Base-by-base conservation (phyloP, 352 stramenopile species). In the Thraustotheca clavata region DNA sequence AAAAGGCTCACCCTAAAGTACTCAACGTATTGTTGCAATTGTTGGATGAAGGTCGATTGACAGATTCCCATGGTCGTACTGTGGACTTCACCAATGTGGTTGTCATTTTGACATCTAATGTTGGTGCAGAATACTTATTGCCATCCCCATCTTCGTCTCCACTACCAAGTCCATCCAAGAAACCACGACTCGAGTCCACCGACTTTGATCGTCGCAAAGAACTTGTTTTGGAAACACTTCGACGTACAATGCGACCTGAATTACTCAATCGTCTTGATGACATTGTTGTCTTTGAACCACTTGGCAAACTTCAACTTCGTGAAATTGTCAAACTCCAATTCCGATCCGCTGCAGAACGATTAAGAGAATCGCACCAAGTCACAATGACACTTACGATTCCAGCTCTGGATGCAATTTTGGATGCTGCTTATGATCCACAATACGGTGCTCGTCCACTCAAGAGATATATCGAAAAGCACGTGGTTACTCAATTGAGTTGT, bases 31-130 rank as follows among this genome's bases (percentile, higher is more conserved):
- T 99, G 39, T 72, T 99, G 7, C 96, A 99, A 76, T 73, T 99
- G 8, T 75, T 99, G 2, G 96, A 99, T 69, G 96, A 99, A 72
- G 97, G 97, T 16, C 88, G 96, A 5, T 69, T 99, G 40, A 99
- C 96, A 5, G 97, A 99, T 71, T 92, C 79, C 31, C 89, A 97
- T 68, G 96, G 95, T 52, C 75, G 91, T 22, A 98, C 91, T n/a
- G 90, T 99, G 4, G 94, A 98, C 62, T 99, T 99, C 68, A 87
- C 81, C 0, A 99, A 99, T 70, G 94, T 94, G 1, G 91, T 99
- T 46, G 89, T 99, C 48, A 98, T 99, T 72, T 86, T 99, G 73
- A 99, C 96, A 32, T 97, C 83, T 0, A 99, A 99, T 74, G 84
- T 98, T 67, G 95, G 95, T n/a, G 89, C 94, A 0, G 78, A 96